These are phyloP conservation scores for Sphaerulina vaccinii DNA, from an alignment of 2,329 filamentous ascomycete species.

Conservation along the genomic window DNA sequence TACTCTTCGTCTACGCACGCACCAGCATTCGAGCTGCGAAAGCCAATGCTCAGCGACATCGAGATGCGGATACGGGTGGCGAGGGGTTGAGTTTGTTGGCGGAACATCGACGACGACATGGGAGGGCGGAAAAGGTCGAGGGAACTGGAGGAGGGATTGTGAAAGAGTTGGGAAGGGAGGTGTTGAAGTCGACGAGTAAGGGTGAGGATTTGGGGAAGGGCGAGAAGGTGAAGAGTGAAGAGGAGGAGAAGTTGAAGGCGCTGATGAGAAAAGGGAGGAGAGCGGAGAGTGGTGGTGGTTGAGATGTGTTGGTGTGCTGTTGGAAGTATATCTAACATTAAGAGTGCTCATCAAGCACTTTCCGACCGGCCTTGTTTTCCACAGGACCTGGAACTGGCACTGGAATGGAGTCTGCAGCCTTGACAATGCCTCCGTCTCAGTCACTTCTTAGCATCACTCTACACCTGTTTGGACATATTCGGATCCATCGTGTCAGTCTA, in stretches of 20 bases:
- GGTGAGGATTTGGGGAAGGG: slow-evolving; percentile 29
- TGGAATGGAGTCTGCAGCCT: no score
- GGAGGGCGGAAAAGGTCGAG: slow-evolving; percentile 48
- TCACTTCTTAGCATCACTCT: no score
- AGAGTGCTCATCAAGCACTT: no score
- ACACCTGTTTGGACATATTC: no score
- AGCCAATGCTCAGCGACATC: slow-evolving; percentile 60
- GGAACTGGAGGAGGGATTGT: slow-evolving; percentile 41
- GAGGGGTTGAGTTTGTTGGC: slow-evolving; percentile 53
- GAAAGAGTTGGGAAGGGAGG: slow-evolving; percentile 34
- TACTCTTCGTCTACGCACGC: slow-evolving; percentile 62
- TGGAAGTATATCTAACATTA: no score
- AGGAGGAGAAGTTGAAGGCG: slow-evolving; percentile 14
- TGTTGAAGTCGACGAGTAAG: no score
- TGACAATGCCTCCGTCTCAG: no score
- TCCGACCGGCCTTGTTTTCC: no score
- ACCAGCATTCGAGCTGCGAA: slow-evolving; percentile 67
- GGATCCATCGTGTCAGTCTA: no score
- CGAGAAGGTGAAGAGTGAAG: slow-evolving; percentile 2
- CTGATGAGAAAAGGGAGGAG: slow-evolving; percentile 8
- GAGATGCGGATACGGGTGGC: slow-evolving; percentile 56
- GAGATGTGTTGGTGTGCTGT: background rate
- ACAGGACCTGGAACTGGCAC: no score
- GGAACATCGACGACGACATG: slow-evolving; percentile 55
- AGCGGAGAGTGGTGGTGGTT: background rate